Conservation (phyloP, 805 yeast species). For the Starmerella vaccinii region DNA sequence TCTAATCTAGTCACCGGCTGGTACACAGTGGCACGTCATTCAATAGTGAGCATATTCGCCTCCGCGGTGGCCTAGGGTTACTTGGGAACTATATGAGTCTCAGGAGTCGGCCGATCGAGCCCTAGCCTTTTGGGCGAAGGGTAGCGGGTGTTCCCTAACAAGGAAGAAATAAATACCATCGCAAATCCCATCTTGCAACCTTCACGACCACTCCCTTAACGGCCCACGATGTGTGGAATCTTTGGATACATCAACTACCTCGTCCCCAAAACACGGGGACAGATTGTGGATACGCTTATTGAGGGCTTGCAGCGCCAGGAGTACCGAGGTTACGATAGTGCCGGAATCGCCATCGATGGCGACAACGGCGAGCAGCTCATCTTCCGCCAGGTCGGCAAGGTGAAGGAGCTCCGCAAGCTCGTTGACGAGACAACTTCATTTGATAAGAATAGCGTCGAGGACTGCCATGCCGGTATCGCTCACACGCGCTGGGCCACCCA, state of each 20-base stretch:
- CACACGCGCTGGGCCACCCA: constrained; percentile 99
- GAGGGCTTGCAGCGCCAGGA: constrained; percentile 71
- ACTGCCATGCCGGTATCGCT: constrained; percentile 89
- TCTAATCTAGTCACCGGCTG: no score
- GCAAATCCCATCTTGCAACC: constrained; percentile 4
- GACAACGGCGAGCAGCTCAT: constrained; percentile 59
- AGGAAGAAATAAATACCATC: constrained; percentile 9
- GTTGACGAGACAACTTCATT: constrained; percentile 35
- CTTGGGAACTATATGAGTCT: not conserved
- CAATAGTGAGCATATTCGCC: no score
- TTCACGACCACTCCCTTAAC: not conserved
- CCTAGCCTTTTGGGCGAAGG: constrained; percentile 3
- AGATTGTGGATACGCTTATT: constrained; percentile 75
- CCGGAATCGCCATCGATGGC: constrained; percentile 94
- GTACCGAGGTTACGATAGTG: constrained; percentile 96
- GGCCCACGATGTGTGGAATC: constrained; percentile 58
- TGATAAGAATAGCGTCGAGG: constrained; percentile 49
- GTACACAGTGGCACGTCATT: no score
- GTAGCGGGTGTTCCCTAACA: constrained; percentile 4
- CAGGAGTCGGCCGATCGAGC: not conserved
- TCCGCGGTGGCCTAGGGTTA: constrained; percentile 5
- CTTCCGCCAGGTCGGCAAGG: constrained; percentile 86
- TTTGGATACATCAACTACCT: constrained; percentile 95
- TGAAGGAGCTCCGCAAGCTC: constrained; percentile 64
- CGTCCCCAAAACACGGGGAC: constrained; percentile 86